Base-by-base conservation (phyloP, 352 stramenopile genomes). In the Globisporangium cederbergense region DNA sequence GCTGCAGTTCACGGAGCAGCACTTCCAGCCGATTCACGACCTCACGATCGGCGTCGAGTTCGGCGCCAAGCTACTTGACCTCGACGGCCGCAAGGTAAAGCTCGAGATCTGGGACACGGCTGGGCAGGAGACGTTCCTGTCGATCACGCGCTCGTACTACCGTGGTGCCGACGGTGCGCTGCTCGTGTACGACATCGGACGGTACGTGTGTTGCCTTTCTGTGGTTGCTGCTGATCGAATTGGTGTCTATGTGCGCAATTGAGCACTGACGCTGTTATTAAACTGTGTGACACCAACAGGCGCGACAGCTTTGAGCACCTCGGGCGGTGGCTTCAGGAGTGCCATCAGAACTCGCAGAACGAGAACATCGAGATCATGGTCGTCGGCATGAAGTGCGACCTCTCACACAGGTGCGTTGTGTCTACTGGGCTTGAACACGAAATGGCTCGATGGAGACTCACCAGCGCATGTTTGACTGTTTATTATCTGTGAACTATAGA, bases 31-130 rank as follows among this genome's bases (percentile, higher is more conserved):
- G 36, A 89, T 92, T 52, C 90, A 97, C 71, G 88, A 96, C 71
- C 78, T 97, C 61, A 97, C 90, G 25, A 96, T 97, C 66, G 90
- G 90, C 64, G 90, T 97, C 25, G 90, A 97, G 73, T 97, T 97
- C 65, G 90, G 88, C 16, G 83, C 87, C 38, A 96, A 96, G 72
- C 71, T 96, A 55, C 76, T 95, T 1, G 76, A 91, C 49, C 76
- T 97, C 49, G 86, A 95, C 52, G 80, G 82, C 16, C 76, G 83
- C 45, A 86, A 96, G 60, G 84, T 96, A 22, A 97, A 97, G 72
- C 80, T 97, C 28, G 85, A 97, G 79, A 97, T 97, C 47, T 97
- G 90, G 90, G 90, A 97, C 65, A 97, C 90, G 1, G 90, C 90
- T 16, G 90, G 90, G 3, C 89, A 97, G 67, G 90, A 97, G 62